These are phyloP conservation scores for Claviceps fusiformis DNA, from an alignment of 2,329 filamentous ascomycete genomes.

Conservation along the genomic window DNA sequence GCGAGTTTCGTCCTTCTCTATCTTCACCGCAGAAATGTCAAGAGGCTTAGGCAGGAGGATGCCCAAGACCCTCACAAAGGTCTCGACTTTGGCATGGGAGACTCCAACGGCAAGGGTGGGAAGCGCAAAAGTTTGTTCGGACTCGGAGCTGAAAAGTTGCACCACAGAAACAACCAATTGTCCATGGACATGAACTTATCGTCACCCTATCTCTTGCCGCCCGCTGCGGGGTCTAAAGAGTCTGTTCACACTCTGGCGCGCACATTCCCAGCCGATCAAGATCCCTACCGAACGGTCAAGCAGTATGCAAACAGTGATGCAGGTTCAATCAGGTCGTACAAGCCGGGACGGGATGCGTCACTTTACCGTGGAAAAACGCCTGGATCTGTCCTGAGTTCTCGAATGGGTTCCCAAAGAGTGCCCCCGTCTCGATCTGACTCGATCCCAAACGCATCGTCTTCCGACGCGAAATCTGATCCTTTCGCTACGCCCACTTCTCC, in stretches of 20 bases:
- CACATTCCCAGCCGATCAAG: constrained; percentile 59
- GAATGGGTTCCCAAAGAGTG: constrained; percentile 13
- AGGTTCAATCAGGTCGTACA: constrained; percentile 41
- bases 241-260: constrained; percentile 78
- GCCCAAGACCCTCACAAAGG: constrained; percentile 76
- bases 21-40: constrained; percentile 66
- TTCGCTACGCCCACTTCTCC: constrained; percentile 22
- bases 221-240: constrained; percentile 63
- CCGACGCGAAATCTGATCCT: constrained; percentile 21
- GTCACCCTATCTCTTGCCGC: constrained; percentile 89
- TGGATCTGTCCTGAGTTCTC: constrained; percentile 15
- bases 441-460: constrained; percentile 24
- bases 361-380: constrained; percentile 30
- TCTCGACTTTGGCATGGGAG: constrained; percentile 76
- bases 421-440: constrained; percentile 27
- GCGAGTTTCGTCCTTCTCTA: constrained; percentile 56
- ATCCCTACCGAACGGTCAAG: constrained; percentile 62
- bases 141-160: constrained; percentile 43
- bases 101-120: constrained; percentile 29
- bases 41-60: constrained; percentile 64
- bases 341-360: constrained; percentile 26
- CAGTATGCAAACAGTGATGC: constrained; percentile 44
- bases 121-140: constrained; percentile 28
- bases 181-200: constrained; percentile 64
- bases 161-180: constrained; percentile 36